These are phyloP conservation scores for Striga hermonthica DNA, from an alignment of 305 asterid genomes.

Conservation along the genomic window DNA sequence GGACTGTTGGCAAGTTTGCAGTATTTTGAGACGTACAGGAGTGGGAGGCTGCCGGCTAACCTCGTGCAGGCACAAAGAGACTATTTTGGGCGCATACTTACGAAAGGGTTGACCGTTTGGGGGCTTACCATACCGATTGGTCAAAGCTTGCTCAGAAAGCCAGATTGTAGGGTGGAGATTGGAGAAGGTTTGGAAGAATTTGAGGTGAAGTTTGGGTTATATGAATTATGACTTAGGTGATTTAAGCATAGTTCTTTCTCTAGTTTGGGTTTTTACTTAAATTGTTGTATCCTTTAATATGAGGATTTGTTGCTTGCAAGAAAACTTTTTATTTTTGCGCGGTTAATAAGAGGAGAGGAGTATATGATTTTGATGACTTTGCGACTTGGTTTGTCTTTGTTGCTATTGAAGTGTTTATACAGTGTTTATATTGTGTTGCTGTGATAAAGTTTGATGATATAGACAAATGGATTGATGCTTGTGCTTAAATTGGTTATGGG, in stretches of 20 bases:
- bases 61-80: conserved; percentile 97
- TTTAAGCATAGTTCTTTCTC: conserved; percentile 12
- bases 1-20: conserved; percentile 89
- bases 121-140: conserved; percentile 86
- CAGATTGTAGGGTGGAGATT: conserved; percentile 27
- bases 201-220: conserved; percentile 32
- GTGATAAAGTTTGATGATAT: too few species aligned
- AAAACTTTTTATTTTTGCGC: conserved; percentile 9
- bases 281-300: conserved; percentile 36
- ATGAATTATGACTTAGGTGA: conserved; percentile 29
- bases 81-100: conserved; percentile 90
- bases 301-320: conserved; percentile 39
- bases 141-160: conserved; percentile 74
- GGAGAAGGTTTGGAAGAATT: conserved; percentile 23
- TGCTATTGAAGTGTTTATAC: too few species aligned
- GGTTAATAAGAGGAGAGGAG: too few species aligned
- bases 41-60: conserved; percentile 76
- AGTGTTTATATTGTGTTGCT: too few species aligned
- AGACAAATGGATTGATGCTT: too few species aligned
- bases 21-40: conserved; percentile 82
- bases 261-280: conserved; percentile 32
- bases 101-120: conserved; percentile 64
- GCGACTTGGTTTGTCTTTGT: conserved; percentile 33
- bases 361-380: too few species aligned
- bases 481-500: too few species aligned